Conservation (phyloP, 257 asterid species). For the Scutellaria baicalensis region DNA sequence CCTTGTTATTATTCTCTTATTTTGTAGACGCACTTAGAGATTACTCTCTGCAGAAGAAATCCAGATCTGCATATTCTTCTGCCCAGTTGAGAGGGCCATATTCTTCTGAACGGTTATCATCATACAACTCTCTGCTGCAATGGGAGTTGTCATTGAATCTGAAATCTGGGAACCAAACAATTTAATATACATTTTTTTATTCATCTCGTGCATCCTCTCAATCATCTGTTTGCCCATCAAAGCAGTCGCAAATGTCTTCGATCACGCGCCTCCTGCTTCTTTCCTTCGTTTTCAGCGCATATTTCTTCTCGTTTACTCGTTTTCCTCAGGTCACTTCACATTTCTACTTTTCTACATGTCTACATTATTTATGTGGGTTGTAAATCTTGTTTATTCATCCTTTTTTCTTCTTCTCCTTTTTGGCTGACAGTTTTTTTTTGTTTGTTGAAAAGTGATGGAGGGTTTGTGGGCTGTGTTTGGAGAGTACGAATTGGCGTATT, state of each 20-base stretch:
- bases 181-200: constrained; percentile 42
- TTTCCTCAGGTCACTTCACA: constrained; percentile 58
- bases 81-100: too few species aligned
- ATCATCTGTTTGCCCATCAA: constrained; percentile 48
- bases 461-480: constrained; percentile 82
- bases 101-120: neutral
- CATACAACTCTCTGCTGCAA: constrained; percentile 13
- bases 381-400: neutral
- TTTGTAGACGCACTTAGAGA: too few species aligned
- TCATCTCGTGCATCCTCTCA: constrained; percentile 48
- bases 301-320: constrained; percentile 56
- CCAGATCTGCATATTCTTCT: too few species aligned
- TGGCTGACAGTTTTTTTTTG: constrained; percentile 1
- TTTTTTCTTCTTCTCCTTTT: neutral
- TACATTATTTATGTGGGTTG: neutral
- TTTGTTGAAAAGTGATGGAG: constrained; percentile 44
- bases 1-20: too few species aligned
- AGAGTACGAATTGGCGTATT: constrained; percentile 63
- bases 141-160: constrained; percentile 79
- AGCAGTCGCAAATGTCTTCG: constrained; percentile 37
- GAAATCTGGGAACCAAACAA: constrained; percentile 75
- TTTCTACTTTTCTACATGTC: neutral
- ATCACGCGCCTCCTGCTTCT: constrained; percentile 52
- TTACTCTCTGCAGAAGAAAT: too few species aligned
- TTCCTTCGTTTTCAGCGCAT: constrained; percentile 52